Percentiles rank a stretch among this genome's conserved stretches.
Conservation (phyloP, 441 rosid species). For the Omphalea diandra region DNA sequence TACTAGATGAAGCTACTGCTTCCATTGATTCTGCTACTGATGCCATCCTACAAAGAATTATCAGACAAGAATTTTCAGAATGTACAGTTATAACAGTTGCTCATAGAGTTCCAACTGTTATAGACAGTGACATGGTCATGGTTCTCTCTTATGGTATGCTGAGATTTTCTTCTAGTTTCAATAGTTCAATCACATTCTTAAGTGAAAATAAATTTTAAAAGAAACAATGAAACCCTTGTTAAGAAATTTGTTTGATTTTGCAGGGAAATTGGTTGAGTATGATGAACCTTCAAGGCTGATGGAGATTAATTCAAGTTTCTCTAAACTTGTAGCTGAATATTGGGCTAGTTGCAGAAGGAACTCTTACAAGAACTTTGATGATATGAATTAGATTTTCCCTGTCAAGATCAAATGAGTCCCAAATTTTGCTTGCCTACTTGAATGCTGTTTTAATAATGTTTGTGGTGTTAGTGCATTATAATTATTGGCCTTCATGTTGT, state of each 20-base stretch:
- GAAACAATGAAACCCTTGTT: too few species aligned
- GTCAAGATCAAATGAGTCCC: too few species aligned
- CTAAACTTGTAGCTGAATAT: constrained; percentile 80
- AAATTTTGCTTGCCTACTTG: too few species aligned
- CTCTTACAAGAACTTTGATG: constrained; percentile 17
- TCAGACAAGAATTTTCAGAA: constrained; percentile 59
- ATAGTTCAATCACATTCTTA: too few species aligned
- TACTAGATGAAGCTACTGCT: constrained; percentile 94
- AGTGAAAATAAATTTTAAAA: too few species aligned
- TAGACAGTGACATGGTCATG: constrained; percentile 91
- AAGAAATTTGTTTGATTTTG: too few species aligned
- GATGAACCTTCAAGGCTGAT: constrained; percentile 71
- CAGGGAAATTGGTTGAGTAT: constrained; percentile 73
- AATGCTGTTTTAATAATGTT: too few species aligned
- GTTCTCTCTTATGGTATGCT: too few species aligned
- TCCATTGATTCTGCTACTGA: constrained; percentile 89
- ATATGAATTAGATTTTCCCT: background rate
- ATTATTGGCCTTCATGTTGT: too few species aligned
- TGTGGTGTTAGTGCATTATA: too few species aligned
- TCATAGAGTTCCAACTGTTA: constrained; percentile 81
- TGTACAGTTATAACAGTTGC: constrained; percentile 83
- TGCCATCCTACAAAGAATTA: constrained; percentile 66
- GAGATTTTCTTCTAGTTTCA: too few species aligned
- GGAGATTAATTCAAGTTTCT: constrained; percentile 71
- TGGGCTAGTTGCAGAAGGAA: constrained; percentile 75